Conservation (phyloP, 192 early-diverging fungal genomes). For the Coemansia sp. region DNA sequence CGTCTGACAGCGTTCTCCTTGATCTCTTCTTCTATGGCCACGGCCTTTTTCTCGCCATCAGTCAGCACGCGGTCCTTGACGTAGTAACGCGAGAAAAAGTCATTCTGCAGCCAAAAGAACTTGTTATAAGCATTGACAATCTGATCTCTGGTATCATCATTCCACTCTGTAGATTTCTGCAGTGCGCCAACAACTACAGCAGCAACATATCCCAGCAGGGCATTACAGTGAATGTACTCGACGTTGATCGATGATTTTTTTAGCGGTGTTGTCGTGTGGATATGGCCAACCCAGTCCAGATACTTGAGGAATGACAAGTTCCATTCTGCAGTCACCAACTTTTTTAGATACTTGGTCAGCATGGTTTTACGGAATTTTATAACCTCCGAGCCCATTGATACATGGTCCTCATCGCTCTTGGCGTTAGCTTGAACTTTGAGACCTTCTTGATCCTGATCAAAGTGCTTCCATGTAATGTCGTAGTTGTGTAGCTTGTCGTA, state of each 20-base stretch:
- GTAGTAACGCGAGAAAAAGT: constrained; percentile 76
- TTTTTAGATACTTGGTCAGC: constrained; percentile 68
- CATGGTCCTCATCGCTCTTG: constrained; percentile 35
- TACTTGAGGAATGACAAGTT: constrained; percentile 63
- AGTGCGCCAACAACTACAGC: constrained; percentile 58
- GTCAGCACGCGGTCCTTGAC: constrained; percentile 59
- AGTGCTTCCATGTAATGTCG: constrained; percentile 73
- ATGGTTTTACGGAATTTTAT: constrained; percentile 81
- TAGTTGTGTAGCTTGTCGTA: constrained; percentile 69
- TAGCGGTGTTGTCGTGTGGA: constrained; percentile 70
- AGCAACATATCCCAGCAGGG: constrained; percentile 69
- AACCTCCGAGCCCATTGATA: constrained; percentile 64
- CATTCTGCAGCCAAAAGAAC: constrained; percentile 83
- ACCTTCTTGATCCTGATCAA: constrained; percentile 67
- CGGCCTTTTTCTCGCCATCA: constrained; percentile 31
- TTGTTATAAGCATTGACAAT: constrained; percentile 73
- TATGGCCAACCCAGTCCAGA: constrained; percentile 76
- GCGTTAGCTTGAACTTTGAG: constrained; percentile 40
- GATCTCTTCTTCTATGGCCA: constrained; percentile 17
- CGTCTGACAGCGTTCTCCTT: constrained; percentile 28
- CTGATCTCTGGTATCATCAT: constrained; percentile 57
- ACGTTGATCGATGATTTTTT: constrained; percentile 80
- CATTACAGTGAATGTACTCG: constrained; percentile 80
- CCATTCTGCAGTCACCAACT: constrained; percentile 58
- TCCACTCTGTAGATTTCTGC: constrained; percentile 56